Percentiles rank a stretch among this genome's conserved stretches.
Conservation (phyloP, 306 rosid species). For the Dalbergia oliveri region DNA sequence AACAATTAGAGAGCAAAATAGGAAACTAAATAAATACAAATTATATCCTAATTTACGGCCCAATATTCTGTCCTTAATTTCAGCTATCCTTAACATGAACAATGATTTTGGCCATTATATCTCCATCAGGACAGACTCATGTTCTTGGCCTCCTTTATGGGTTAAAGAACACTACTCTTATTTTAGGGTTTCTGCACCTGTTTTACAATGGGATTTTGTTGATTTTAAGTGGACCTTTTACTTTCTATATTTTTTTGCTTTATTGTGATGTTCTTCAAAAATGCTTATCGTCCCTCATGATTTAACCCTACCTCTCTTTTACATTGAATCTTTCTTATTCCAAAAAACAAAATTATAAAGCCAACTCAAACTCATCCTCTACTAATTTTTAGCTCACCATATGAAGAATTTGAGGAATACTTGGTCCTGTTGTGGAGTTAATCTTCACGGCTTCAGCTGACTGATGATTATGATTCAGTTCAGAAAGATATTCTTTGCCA, state of each 20-base stretch:
- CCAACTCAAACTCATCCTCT: conserved; percentile 37
- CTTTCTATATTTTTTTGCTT: conserved; percentile 26
- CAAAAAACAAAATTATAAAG: not conserved
- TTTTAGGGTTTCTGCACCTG: not conserved
- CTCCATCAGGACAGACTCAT: not conserved
- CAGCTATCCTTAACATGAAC: not conserved
- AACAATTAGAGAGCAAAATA: too few relatives aligned
- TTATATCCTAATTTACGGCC: too few relatives aligned
- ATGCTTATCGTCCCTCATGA: conserved; percentile 35
- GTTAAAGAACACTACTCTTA: not conserved
- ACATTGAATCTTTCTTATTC: not conserved
- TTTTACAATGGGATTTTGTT: conserved; percentile 23
- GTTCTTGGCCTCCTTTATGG: not conserved
- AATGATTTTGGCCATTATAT: conserved; percentile 25
- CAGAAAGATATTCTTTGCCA: conserved; percentile 60
- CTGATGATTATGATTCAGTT: conserved; percentile 59
- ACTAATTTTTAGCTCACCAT: conserved; percentile 64
- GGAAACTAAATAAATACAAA: too few relatives aligned
- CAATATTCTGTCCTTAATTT: too few relatives aligned
- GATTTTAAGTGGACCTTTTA: conserved; percentile 17
- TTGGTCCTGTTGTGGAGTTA: conserved; percentile 64
- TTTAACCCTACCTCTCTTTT: not conserved
- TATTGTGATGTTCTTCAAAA: conserved; percentile 22
- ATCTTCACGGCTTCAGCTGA: conserved; percentile 56
- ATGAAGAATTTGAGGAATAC: conserved; percentile 96